phyloP scores from a whole-genome alignment of 2,329 filamentous ascomycete genomes.

The Apiospora phragmitis region DNA sequence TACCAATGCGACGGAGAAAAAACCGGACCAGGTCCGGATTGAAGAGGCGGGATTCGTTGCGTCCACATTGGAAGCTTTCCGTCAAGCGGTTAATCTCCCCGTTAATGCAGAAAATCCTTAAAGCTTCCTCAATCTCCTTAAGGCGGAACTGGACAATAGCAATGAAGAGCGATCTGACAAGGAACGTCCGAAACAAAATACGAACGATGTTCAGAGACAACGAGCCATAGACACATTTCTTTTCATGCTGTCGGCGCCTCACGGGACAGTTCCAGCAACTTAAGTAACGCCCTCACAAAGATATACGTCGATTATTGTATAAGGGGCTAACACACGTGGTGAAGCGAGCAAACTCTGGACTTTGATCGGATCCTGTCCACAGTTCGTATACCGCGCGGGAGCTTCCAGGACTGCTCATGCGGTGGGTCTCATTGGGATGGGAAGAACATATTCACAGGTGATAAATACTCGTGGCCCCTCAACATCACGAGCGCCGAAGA shows the following conservation, averaged over 20 bases:
- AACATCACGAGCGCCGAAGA: background rate
- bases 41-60: background rate
- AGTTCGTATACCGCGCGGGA: background rate
- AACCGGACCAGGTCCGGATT: no score
- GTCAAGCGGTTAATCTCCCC: background rate
- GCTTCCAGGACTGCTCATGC: background rate
- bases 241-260: no score
- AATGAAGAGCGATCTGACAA: no score
- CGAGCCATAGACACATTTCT: no score
- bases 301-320: background rate
- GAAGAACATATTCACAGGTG: background rate
- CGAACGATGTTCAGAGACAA: no score
- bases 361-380: background rate
- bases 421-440: background rate
- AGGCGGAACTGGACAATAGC: background rate
- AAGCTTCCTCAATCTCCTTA: background rate
- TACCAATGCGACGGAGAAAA: no score
- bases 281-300: background rate
- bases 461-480: background rate
- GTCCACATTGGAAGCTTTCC: background rate
- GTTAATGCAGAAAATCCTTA: background rate
- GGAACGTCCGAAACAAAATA: no score
- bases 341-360: no score
- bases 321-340: background rate
- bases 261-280: no score